phyloP scores from a whole-genome alignment of 208 protist genomes.

The Wallacemonas sp. region DNA sequence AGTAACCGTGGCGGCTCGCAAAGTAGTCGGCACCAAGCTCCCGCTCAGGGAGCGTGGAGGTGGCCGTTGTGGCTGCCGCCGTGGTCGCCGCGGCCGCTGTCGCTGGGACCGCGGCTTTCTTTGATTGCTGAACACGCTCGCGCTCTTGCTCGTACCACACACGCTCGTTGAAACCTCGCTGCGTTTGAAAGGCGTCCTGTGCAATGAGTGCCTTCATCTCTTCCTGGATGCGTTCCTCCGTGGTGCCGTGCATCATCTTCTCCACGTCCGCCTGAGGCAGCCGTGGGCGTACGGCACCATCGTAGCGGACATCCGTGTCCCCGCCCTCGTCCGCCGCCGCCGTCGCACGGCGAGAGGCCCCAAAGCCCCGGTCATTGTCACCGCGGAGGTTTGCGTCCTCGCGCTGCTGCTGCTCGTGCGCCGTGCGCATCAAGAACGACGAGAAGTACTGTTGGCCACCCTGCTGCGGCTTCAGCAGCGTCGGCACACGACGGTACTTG shows the following conservation, averaged over 20 bases:
- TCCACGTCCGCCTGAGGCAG: slow-evolving; percentile 71
- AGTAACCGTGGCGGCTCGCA: slow-evolving; percentile 76
- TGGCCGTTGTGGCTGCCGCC: background rate
- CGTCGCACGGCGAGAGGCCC: too few relatives aligned
- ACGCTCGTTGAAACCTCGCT: slow-evolving; percentile 81
- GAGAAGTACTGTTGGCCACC: slow-evolving; percentile 87
- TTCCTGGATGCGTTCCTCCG: slow-evolving; percentile 30
- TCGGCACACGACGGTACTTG: slow-evolving; percentile 82
- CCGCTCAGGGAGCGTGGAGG: slow-evolving; percentile 43
- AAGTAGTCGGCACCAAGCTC: slow-evolving; percentile 82
- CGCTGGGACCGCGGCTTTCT: background rate
- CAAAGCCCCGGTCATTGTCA: background rate
- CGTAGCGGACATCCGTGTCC: background rate
- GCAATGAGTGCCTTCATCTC: slow-evolving; percentile 61
- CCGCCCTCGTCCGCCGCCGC: slow-evolving; percentile 5
- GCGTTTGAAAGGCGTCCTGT: slow-evolving; percentile 52
- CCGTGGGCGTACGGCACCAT: slow-evolving; percentile 16
- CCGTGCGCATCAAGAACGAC: slow-evolving; percentile 69
- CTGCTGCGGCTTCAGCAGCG: slow-evolving; percentile 78
- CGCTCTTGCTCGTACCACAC: slow-evolving; percentile 75
- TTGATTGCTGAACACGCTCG: slow-evolving; percentile 11
- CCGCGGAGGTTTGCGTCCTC: background rate
- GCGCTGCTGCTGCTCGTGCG: slow-evolving; percentile 40
- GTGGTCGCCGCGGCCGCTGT: background rate
- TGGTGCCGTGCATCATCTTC: slow-evolving; percentile 35